Base-by-base conservation (phyloP, 2,329 filamentous ascomycete species). In the Furcasterigmium sp. region DNA sequence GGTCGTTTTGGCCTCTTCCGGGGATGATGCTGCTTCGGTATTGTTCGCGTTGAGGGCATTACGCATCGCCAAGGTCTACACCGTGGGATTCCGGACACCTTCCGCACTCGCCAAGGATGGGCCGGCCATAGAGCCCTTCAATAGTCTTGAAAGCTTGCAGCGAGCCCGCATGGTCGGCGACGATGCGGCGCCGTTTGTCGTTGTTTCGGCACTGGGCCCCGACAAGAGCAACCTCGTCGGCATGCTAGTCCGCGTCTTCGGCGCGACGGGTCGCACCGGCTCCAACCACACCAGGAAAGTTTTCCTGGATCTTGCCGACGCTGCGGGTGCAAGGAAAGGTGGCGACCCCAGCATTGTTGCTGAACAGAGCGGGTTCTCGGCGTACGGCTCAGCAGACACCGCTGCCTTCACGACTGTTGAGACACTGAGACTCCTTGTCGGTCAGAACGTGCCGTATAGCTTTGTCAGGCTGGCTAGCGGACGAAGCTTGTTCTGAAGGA, bases 401-500 rank as follows among this genome's bases (percentile, higher is more conserved):
- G 84, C 83, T 44, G 87, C 87, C 1, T 93, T 90, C 68, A 91
- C 86, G 18, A 91, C 86, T 3, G 87, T 91, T 5, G 86, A 93
- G 65, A 91, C 83, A 39, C 65, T 93, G 43, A 73, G 87, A 51
- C 62, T 91, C 46, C 72, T 94, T 19, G 85, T 91, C 10, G 88
- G 88, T 9, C 87, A 93, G 66, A 93, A 93, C 59, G 87, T 93
- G 44, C 86, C 85, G 6, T 91, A 89, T 63, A 90, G 87, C 64
- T 94, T 94, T 68, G 88, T 93, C 34, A 75, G 87, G 39, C 69
- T 93, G 58, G 86, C 87, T 2, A 73, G 73, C 39, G 75, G 75
- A 3, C 63, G 72, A 18, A 67, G 65, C 21, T 61, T 75, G 47
- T 76, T 70, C 50, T 77, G 59, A 66, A 37, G 11, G 38, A 39